Percentiles rank a stretch among this genome's conserved stretches.
Evolutionary conservation across 345 rosid genomes (phyloP).

Genomic region (Populus alba): DNA sequence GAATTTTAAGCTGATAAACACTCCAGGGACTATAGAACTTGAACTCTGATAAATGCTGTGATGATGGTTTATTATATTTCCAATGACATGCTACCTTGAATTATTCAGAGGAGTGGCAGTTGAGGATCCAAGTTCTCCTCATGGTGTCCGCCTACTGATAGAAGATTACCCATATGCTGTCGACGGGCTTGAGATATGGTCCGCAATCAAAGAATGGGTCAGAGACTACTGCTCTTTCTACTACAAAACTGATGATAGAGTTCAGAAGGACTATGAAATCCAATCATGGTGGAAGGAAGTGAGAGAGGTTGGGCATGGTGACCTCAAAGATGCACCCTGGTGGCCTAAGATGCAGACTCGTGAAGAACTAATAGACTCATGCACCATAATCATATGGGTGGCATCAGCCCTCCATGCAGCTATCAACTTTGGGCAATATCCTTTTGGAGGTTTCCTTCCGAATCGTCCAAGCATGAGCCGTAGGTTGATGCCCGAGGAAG

Average conservation of each 20-base stretch:
- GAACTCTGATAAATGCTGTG: too few relatives aligned
- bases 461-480: conserved; percentile 47
- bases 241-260: conserved; percentile 29
- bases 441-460: conserved; percentile 45
- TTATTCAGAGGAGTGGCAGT: conserved; percentile 44
- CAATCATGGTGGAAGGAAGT: conserved; percentile 52
- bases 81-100: neutral
- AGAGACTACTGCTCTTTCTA: conserved; percentile 38
- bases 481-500: conserved; percentile 35
- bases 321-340: conserved; percentile 40
- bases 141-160: conserved; percentile 32
- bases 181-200: conserved; percentile 51
- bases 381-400: conserved; percentile 42
- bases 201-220: conserved; percentile 44
- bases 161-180: conserved; percentile 48
- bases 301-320: conserved; percentile 38
- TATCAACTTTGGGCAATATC: conserved; percentile 43
- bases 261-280: conserved; percentile 32
- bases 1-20: neutral
- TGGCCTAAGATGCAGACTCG: conserved; percentile 44
- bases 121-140: conserved; percentile 25
- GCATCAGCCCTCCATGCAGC: conserved; percentile 52
- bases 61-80: neutral
- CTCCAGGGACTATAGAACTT: neutral
- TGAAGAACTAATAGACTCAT: conserved; percentile 30